phyloP scores from a whole-genome alignment of 2,329 filamentous ascomycete species.

The Calonectria fujianensis region DNA sequence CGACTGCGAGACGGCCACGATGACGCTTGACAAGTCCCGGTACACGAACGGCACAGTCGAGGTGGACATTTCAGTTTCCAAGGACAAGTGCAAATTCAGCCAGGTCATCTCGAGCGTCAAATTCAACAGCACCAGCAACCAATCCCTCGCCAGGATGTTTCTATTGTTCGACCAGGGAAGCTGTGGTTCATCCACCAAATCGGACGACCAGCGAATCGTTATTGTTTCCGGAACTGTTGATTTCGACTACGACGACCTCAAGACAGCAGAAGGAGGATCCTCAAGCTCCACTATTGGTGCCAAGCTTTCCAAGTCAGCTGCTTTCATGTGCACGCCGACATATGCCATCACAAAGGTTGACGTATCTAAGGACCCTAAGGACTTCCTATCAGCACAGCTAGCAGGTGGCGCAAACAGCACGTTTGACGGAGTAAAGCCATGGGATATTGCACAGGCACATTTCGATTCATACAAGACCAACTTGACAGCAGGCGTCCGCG shows the following conservation, averaged over 20 bases:
- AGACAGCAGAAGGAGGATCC: constrained; percentile 40
- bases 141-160: constrained; percentile 44
- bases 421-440: constrained; percentile 47
- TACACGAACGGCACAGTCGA: constrained; percentile 44
- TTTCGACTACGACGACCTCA: constrained; percentile 45
- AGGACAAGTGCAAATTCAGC: constrained; percentile 43
- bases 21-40: constrained; percentile 52
- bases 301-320: constrained; percentile 42
- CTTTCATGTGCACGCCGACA: constrained; percentile 50
- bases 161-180: constrained; percentile 45
- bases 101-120: constrained; percentile 47
- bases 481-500: constrained; percentile 8
- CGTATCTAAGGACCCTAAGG: constrained; percentile 46
- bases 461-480: constrained; percentile 47
- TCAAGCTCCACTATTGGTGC: constrained; percentile 39
- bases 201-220: constrained; percentile 50
- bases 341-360: constrained; percentile 46
- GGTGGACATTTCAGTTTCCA: constrained; percentile 58
- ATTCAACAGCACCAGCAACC: constrained; percentile 41
- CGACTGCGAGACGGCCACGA: constrained; percentile 56
- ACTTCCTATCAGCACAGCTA: constrained; percentile 40
- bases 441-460: constrained; percentile 47
- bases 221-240: constrained; percentile 47
- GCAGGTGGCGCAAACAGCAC: constrained; percentile 43
- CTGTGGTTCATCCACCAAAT: constrained; percentile 45